phyloP scores from a whole-genome alignment of 192 early-diverging fungal species.

The Podila clonocystis region DNA sequence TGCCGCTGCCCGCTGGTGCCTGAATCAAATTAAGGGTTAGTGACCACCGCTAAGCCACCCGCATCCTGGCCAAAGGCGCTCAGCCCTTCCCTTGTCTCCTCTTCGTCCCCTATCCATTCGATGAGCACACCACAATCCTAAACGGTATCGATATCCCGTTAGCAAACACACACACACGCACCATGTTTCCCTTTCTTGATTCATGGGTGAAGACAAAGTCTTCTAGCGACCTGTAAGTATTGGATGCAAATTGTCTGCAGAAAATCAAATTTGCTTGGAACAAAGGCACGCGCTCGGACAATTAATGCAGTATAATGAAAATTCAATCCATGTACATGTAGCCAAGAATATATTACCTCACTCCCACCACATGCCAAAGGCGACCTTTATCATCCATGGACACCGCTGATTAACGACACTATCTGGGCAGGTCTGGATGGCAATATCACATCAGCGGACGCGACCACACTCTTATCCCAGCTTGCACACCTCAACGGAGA shows the following conservation, averaged over 20 bases:
- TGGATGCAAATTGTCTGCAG: conserved; percentile 7
- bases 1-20: no score
- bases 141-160: no score
- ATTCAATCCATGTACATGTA: not conserved
- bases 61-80: no score
- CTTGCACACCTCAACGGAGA: not conserved
- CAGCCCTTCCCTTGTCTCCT: no score
- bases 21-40: no score
- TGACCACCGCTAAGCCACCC: no score
- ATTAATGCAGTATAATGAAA: not conserved
- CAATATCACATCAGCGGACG: not conserved
- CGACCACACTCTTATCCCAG: conserved; percentile 9
- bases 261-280: no score
- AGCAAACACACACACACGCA: conserved; percentile 1
- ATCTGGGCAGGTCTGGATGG: not conserved
- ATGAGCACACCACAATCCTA: no score
- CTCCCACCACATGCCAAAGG: conserved; percentile 1
- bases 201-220: conserved; percentile 4
- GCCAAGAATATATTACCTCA: not conserved
- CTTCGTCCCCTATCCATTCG: no score
- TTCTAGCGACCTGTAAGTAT: not conserved
- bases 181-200: not conserved
- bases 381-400: not conserved
- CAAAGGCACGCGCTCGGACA: not conserved
- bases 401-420: not conserved